Conservation (phyloP, 371 early-diverging fungal species). For the Parasitella parasitica region DNA sequence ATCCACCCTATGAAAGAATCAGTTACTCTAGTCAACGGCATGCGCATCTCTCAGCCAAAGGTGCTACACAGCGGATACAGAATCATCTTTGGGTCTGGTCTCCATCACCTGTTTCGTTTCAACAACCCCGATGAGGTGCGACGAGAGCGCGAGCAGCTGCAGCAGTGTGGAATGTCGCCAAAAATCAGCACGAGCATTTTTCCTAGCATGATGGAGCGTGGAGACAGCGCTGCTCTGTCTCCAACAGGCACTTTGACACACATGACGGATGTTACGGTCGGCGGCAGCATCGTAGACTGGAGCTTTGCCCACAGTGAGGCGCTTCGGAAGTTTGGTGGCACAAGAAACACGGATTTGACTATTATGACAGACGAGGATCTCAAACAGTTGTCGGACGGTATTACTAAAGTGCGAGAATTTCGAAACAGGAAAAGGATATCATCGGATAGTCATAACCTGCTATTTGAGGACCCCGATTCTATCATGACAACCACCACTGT, state of each 20-base stretch:
- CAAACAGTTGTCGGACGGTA: conserved; percentile 52
- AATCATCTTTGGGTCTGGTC: conserved; percentile 72
- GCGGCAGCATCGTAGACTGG: conserved; percentile 69
- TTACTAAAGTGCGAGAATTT: conserved; percentile 46
- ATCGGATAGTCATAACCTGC: conserved; percentile 39
- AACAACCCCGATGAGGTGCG: conserved; percentile 84
- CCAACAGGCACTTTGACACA: neutral
- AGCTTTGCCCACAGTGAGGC: conserved; percentile 73
- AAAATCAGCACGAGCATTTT: conserved; percentile 24
- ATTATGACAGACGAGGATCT: conserved; percentile 54
- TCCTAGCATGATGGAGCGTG: conserved; percentile 14
- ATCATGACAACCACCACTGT: conserved; percentile 3
- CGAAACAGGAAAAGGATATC: conserved; percentile 45
- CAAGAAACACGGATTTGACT: conserved; percentile 34
- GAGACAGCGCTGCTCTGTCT: neutral
- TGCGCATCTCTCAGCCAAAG: conserved; percentile 55
- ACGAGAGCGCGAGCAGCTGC: conserved; percentile 52
- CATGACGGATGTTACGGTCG: neutral
- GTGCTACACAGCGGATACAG: conserved; percentile 72
- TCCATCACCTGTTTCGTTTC: conserved; percentile 80
- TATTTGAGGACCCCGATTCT: conserved; percentile 19
- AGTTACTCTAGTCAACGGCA: conserved; percentile 75
- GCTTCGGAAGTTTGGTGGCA: conserved; percentile 45
- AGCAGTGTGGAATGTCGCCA: conserved; percentile 11
- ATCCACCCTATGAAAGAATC: conserved; percentile 60